Evolutionary conservation across 495 filamentous ascomycete species (phyloP), one percentile per base, ranked within the genome.

Genomic region (Peziza echinospora): DNA sequence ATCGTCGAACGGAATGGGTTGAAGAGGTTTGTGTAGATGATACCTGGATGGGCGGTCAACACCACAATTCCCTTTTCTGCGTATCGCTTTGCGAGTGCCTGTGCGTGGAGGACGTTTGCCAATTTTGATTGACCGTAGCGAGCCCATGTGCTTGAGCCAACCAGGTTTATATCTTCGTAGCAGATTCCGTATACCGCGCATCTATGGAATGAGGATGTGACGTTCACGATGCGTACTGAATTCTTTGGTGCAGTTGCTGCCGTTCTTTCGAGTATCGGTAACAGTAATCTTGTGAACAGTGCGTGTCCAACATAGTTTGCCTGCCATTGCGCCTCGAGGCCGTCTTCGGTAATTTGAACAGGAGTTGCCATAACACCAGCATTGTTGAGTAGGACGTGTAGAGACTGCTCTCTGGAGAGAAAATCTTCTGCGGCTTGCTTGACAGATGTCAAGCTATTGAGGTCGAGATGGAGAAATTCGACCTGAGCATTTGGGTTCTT

Each of bases 261-360:
- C 7, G 25, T 43, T 3, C 22, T 23, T 4, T 17, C 60, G n/a
- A 84, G 59, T 1, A 64, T 65, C 0, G 76, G 71, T 6, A 82
- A 64, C 5, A 85, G 63, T 5, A 77, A 62, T 41, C 71, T 68
- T 19, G 73, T 75, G 22, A 85, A 63, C 6, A 82, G 65, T 30
- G 72, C 73, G 52, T 81, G 78, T 5, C 71, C 75, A 47, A 84
- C 58, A 56, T 84, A 71, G 54, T 84, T 85, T 4, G 72, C 75
- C n/a, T 73, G 76, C 48, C 83, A 73, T 47, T 80, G 75, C 24
- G 75, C 65, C 54, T 84, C 78, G 21, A 21, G 22, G 41, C 21
- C 21, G 21, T 43, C 4, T 23, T 43, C 22, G 41, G 76, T 77
- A 1, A 62, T 50, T 0, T 55, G 53, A 6, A 56, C 63, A 0